Evolutionary conservation across 805 yeast species (phyloP).

Genomic region (Cyberlindnera sargentensis): DNA sequence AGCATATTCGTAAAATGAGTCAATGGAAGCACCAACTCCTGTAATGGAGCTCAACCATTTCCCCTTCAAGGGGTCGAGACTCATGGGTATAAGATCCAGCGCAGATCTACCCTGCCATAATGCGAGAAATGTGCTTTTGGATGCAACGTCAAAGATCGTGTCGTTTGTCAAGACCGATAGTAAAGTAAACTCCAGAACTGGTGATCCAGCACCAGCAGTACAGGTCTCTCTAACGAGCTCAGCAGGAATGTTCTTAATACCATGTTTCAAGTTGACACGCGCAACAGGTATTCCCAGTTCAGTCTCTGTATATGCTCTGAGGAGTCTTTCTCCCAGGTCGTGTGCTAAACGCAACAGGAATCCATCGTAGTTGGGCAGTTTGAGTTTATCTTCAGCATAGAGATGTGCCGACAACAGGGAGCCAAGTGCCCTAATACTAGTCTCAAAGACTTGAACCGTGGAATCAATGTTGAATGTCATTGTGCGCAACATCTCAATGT

Average conservation of each 20-base stretch:
- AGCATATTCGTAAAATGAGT: conserved; percentile 86
- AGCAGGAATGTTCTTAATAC: conserved; percentile 39
- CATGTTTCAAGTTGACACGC: conserved; percentile 58
- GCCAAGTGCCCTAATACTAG: conserved; percentile 76
- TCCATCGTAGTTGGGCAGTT: conserved; percentile 52
- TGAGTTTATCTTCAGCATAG: conserved; percentile 39
- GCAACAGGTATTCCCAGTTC: conserved; percentile 68
- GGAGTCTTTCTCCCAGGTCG: conserved; percentile 65
- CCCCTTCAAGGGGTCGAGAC: conserved; percentile 54
- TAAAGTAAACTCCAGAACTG: conserved; percentile 73
- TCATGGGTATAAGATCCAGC: conserved; percentile 69
- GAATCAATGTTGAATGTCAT: conserved; percentile 33
- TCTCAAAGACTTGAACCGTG: conserved; percentile 82
- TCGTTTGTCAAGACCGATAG: conserved; percentile 73
- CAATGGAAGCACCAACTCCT: conserved; percentile 88
- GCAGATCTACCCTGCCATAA: conserved; percentile 63
- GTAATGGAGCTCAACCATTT: conserved; percentile 53
- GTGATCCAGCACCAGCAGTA: conserved; percentile 81
- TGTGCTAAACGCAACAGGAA: conserved; percentile 63
- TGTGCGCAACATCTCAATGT: conserved; percentile 28
- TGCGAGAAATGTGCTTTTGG: conserved; percentile 56
- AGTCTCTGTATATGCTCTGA: conserved; percentile 61
- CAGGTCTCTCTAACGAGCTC: conserved; percentile 59
- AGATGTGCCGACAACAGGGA: conserved; percentile 76
- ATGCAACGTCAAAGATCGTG: conserved; percentile 53